Base-by-base conservation (phyloP, 495 filamentous ascomycete genomes). In the Monascus purpureus region DNA sequence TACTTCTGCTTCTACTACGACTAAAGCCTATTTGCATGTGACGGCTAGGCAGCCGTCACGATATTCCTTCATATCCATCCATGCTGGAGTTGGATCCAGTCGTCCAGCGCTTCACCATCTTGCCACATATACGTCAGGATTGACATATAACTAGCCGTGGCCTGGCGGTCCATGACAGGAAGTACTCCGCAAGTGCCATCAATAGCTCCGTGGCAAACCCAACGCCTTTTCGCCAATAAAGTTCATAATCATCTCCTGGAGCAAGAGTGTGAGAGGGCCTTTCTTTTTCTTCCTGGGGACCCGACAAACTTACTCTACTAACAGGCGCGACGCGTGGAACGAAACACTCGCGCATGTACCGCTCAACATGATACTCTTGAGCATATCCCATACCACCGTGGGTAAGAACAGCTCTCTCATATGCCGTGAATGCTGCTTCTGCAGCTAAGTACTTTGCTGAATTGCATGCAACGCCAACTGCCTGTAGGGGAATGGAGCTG, bases 351-450 rank as follows among this genome's bases (percentile, higher is more conserved):
- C 80, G 57, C 33, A 86, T 52, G 53, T 78, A 85, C 14, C 80
- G 57, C 54, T 88, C 82, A 1, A 85, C 80, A 50, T 84, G 74
- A 43, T 80, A 84, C 45, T 87, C 79, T 37, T 72, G 63, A 1
- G 80, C 80, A 49, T 85, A 85, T 2, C 79, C 77, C 75, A 85
- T 83, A 0, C 77, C 80, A 6, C 79, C 80, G 37, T 77, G 73
- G 9, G 67, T 67, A 37, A 83, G 40, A 9, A 77, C 71, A 5
- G 75, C 73, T 18, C 71, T 56, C 49, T 84, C 80, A 50, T 80
- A 86, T 3, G 81, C 77, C 23, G 58, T 68, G 43, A 81, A 84
- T 1, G 77, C 79, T 15, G 80, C 81, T 42, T 88, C 81, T 1
- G 80, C 80, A 3, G 82, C 81, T 25, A 88, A 45, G 43, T 82